phyloP scores from a whole-genome alignment of 192 early-diverging fungal genomes.

The Allomyces javanicus region DNA sequence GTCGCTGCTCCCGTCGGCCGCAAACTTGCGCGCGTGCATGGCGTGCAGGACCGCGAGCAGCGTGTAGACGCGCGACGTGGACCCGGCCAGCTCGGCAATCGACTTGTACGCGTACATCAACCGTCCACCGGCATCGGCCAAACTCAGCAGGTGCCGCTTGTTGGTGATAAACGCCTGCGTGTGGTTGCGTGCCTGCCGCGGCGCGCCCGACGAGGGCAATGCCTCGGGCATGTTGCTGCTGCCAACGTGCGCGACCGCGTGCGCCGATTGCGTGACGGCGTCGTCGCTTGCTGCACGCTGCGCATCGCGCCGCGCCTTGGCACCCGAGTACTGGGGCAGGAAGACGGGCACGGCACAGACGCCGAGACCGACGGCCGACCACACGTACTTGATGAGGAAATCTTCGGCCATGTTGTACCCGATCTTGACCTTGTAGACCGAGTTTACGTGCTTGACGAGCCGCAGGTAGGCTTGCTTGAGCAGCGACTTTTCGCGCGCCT shows the following conservation, averaged over 20 bases:
- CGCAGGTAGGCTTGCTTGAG: conserved; percentile 21
- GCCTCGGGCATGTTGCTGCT: conserved; percentile 1
- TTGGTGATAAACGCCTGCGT: conserved; percentile 82
- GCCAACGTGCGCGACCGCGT: background rate
- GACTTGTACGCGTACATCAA: conserved; percentile 96
- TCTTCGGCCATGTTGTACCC: conserved; percentile 33
- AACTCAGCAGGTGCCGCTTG: conserved; percentile 69
- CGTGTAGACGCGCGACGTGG: conserved; percentile 68
- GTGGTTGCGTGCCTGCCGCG: conserved; percentile 18
- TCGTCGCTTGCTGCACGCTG: too few relatives aligned
- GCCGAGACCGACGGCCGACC: conserved; percentile 76
- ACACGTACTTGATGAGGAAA: conserved; percentile 68
- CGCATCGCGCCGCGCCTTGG: background rate
- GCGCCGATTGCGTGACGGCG: too few relatives aligned
- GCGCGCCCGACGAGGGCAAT: background rate
- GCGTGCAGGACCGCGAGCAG: conserved; percentile 69
- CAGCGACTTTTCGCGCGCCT: conserved; percentile 17
- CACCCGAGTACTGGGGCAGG: conserved; percentile 15
- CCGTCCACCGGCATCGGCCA: conserved; percentile 84
- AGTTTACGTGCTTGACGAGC: conserved; percentile 30
- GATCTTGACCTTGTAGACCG: conserved; percentile 28
- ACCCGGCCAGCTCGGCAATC: conserved; percentile 72
- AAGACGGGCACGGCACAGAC: conserved; percentile 78
- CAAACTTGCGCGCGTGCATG: conserved; percentile 23
- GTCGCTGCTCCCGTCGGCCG: background rate